phyloP scores from a whole-genome alignment of 1,284 basidiomycete genomes.

The Coniferiporia weirii region DNA sequence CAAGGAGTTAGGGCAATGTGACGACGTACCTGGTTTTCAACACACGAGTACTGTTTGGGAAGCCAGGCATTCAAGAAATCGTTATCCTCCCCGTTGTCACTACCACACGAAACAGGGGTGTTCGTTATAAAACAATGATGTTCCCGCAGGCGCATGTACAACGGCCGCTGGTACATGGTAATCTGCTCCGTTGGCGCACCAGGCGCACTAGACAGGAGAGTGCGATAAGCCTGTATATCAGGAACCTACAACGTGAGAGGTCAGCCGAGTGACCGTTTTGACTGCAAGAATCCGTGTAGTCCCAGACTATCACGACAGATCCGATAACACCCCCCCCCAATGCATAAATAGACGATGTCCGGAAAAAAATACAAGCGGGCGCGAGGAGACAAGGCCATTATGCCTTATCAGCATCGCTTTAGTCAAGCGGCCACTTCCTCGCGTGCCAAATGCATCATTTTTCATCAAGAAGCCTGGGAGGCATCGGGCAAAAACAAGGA shows the following conservation, averaged over 20 bases:
- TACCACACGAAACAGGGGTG: slow-evolving; percentile 32
- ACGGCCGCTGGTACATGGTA: slow-evolving; percentile 30
- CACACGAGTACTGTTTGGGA: slow-evolving; percentile 31
- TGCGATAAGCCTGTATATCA: slow-evolving; percentile 23
- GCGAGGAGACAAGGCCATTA: too few relatives aligned
- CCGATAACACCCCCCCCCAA: too few relatives aligned
- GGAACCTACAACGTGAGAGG: slow-evolving; percentile 22
- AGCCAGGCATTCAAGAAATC: slow-evolving; percentile 42
- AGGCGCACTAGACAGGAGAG: slow-evolving; percentile 22
- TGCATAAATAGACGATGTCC: not conserved
- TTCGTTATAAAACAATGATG: slow-evolving; percentile 39
- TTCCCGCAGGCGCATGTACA: slow-evolving; percentile 39
- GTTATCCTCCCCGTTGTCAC: slow-evolving; percentile 31
- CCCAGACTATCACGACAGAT: not conserved
- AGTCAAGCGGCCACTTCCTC: too few relatives aligned
- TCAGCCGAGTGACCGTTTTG: not conserved
- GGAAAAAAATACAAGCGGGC: too few relatives aligned
- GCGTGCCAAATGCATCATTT: too few relatives aligned
- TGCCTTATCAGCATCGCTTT: too few relatives aligned
- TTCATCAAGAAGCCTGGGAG: too few relatives aligned
- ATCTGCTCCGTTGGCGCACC: slow-evolving; percentile 20
- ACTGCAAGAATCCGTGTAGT: not conserved
- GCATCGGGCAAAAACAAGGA: not conserved
- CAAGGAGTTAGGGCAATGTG: not conserved
- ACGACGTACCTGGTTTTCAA: slow-evolving; percentile 30